Evolutionary conservation across 768 basidiomycete species (phyloP).

Genomic region (Daedaleopsis nitida): DNA sequence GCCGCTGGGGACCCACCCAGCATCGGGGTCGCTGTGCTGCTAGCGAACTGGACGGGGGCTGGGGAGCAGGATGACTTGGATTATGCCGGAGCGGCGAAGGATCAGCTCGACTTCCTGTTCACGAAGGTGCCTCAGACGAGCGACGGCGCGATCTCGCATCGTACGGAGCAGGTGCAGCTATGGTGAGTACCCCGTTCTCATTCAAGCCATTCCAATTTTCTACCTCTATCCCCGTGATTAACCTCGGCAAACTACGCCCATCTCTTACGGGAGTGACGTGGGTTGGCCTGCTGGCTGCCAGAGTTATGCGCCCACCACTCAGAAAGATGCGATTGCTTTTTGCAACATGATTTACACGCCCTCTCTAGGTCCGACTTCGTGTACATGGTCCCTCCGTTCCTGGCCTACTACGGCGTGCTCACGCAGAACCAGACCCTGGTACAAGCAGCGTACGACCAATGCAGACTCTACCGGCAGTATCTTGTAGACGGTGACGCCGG

Average conservation of each 20-base stretch:
- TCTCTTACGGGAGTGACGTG: not conserved
- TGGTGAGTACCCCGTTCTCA: conserved; percentile 48
- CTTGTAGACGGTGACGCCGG: conserved; percentile 51
- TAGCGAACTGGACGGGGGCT: conserved; percentile 58
- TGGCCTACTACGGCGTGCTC: conserved; percentile 79
- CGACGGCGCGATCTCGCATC: conserved; percentile 85
- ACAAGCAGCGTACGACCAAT: conserved; percentile 56
- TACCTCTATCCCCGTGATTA: too few species aligned
- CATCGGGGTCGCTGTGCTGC: conserved; percentile 69
- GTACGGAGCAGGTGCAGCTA: conserved; percentile 65
- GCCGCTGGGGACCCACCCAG: conserved; percentile 80
- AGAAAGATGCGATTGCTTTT: not conserved
- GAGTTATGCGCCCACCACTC: not conserved
- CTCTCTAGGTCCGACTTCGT: conserved; percentile 69
- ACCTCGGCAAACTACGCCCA: not conserved
- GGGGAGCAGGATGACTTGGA: conserved; percentile 43
- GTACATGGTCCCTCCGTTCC: conserved; percentile 86
- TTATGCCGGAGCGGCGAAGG: conserved; percentile 63
- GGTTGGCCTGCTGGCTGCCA: too few species aligned
- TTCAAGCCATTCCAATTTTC: not conserved
- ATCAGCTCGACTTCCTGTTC: conserved; percentile 67
- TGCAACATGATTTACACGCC: too few species aligned
- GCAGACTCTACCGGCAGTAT: conserved; percentile 68
- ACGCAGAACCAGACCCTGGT: conserved; percentile 61
- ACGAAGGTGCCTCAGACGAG: conserved; percentile 56